These are phyloP conservation scores for Conidiobolus incongruus DNA, from an alignment of 371 early-diverging fungal genomes.

Conservation along the genomic window DNA sequence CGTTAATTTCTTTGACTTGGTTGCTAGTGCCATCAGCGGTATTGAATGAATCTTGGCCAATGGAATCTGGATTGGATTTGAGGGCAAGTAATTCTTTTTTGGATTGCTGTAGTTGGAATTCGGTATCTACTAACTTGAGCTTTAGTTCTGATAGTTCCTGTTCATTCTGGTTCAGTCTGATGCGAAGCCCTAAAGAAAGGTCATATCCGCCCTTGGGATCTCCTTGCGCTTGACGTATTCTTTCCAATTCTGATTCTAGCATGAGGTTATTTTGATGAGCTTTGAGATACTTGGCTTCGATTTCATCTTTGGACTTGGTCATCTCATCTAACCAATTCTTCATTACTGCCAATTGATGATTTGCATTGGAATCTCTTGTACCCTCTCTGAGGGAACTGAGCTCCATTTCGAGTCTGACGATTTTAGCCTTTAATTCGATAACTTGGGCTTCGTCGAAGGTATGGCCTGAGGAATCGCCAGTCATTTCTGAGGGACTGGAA, in stretches of 20 bases:
- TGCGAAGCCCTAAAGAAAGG: slow-evolving; percentile 10
- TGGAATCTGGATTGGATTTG: slow-evolving; percentile 12
- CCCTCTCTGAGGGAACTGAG: slow-evolving; percentile 30
- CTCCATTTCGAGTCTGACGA: slow-evolving; percentile 55
- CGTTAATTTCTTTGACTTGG: slow-evolving; percentile 12
- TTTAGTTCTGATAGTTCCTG: slow-evolving; percentile 16
- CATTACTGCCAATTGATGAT: slow-evolving; percentile 27
- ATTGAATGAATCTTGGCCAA: slow-evolving; percentile 5
- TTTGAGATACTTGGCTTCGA: slow-evolving; percentile 11
- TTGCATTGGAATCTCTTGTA: slow-evolving; percentile 17
- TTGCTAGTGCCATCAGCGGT: slow-evolving; percentile 11
- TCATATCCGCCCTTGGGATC: slow-evolving; percentile 13
- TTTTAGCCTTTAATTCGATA: slow-evolving; percentile 18
- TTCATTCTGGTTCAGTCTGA: slow-evolving; percentile 12
- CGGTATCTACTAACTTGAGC: slow-evolving; percentile 14
- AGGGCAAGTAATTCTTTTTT: slow-evolving; percentile 13
- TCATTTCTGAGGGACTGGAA: slow-evolving; percentile 6
- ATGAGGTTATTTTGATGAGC: slow-evolving; percentile 40
- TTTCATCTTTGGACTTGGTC: slow-evolving; percentile 41
- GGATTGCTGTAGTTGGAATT: slow-evolving; percentile 14
- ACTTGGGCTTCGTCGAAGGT: slow-evolving; percentile 25
- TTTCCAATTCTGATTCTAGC: slow-evolving; percentile 46
- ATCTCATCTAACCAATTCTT: slow-evolving; percentile 44
- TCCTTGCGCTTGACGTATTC: slow-evolving; percentile 14
- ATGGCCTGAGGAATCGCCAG: slow-evolving; percentile 16